Evolutionary conservation across 805 yeast genomes (phyloP).

Genomic region (Nadsonia fulvescens): DNA sequence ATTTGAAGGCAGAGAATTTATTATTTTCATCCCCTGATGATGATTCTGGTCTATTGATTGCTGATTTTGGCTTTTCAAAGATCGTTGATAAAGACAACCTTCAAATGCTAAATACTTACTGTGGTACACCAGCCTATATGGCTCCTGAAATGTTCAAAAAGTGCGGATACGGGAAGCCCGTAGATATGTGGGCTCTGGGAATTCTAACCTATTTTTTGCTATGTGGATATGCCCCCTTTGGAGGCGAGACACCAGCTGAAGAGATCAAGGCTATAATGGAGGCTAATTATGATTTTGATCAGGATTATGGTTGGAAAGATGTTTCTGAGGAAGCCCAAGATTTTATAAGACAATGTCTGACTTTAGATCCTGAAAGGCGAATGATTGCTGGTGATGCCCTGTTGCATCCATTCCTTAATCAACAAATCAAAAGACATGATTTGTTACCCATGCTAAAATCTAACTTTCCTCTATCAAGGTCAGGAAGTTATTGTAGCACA

Average conservation of each 20-base stretch:
- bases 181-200: conserved; percentile 66
- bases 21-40: conserved; percentile 28
- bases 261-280: conserved; percentile 43
- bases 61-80: conserved; percentile 50
- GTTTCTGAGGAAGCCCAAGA: conserved; percentile 36
- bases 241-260: conserved; percentile 51
- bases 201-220: conserved; percentile 53
- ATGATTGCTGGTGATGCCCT: conserved; percentile 27
- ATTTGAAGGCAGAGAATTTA: conserved; percentile 55
- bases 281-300: conserved; percentile 44
- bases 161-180: conserved; percentile 37
- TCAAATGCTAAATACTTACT: conserved; percentile 26
- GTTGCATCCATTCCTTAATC: conserved; percentile 27
- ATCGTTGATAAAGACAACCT: conserved; percentile 24
- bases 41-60: conserved; percentile 27
- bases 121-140: conserved; percentile 61
- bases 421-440: too few species aligned
- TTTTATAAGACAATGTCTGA: conserved; percentile 38
- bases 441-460: too few species aligned
- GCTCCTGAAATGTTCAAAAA: conserved; percentile 49
- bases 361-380: conserved; percentile 27
- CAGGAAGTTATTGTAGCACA: too few species aligned
- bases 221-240: conserved; percentile 64
- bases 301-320: conserved; percentile 37
- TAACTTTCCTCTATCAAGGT: too few species aligned